Base-by-base conservation (phyloP, 805 yeast species). In the Priceomyces haplophilus region DNA sequence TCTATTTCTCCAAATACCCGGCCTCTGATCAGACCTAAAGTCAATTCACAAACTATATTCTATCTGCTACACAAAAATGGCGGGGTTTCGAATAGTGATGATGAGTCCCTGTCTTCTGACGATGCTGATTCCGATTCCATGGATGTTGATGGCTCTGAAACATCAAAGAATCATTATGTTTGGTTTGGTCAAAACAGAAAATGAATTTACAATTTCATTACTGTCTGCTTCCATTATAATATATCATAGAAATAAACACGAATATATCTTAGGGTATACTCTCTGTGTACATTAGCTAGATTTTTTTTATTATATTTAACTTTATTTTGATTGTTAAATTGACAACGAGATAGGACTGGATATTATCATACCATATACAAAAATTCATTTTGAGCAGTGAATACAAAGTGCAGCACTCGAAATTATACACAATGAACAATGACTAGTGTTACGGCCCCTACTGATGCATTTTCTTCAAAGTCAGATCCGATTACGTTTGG, bases 141-240 rank as follows among this genome's bases (percentile, higher is more conserved):
- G 44, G 36, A 39, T 21, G 40, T 38, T 12, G 34, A 24, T 29
- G 37, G 21, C 10, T 23, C 39, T 19, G 21, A 3, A 27, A 44
- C 40, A 3, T 37, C 43, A 24, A 46, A 44, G 30, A 45, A 46
- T 33, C 56, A 56, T 45, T 61, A 60, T 49, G 51, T 60, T 45
- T 68, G 75, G 73, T 65, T 68, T 54, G 72, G 73, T 8, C 64
- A 61, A 49, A 67, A 66, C 46, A 54, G 56, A 49, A 34, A 34
- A 8, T 34, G 24, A 34, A 11, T 12, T 5, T 27, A 11, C 15
- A 15, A n/a, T 27, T 10, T 27, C 11, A 27, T 27, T 5, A 17
- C 37, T 4, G 23, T 4, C 19, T 34, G 24, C 37, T 34, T 34
- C 31, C n/a, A 12, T 27, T 15, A 27, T 27, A 27, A 27, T 21